These are phyloP conservation scores for Borealophlyctis nickersoniae DNA, from an alignment of 192 early-diverging fungal genomes.

Conservation along the genomic window DNA sequence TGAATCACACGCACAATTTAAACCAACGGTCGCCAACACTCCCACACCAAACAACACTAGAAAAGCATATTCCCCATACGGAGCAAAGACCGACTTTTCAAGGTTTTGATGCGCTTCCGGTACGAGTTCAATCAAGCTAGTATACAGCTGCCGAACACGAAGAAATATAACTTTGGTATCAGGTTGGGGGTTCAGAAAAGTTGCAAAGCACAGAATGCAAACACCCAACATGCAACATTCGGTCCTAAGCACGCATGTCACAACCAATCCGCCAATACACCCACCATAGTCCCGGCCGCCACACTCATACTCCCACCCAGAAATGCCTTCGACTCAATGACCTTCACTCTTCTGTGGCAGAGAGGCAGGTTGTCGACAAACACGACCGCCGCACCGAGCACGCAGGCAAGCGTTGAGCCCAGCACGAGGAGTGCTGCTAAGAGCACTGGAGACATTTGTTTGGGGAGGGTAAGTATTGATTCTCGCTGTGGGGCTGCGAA, in stretches of 20 bases:
- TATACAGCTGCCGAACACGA: too few species aligned
- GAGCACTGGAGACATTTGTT: too few species aligned
- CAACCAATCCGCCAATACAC: too few species aligned
- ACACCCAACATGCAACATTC: too few species aligned
- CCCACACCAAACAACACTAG: constrained; percentile 3
- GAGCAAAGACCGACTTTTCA: too few species aligned
- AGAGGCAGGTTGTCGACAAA: constrained; percentile 5
- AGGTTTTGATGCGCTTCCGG: constrained; percentile 11
- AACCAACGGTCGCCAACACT: background rate
- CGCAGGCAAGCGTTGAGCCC: constrained; percentile 12
- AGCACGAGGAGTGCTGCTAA: constrained; percentile 1
- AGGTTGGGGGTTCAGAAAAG: too few species aligned
- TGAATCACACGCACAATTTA: background rate
- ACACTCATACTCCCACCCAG: constrained; percentile 11
- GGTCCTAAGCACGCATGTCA: too few species aligned
- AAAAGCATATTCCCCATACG: too few species aligned
- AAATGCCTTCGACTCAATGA: constrained; percentile 3
- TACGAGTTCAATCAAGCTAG: constrained; percentile 13
- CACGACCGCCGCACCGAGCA: constrained; percentile 8
- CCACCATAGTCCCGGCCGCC: constrained; percentile 8
- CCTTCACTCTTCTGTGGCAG: background rate
- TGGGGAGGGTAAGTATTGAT: too few species aligned
- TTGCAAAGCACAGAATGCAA: too few species aligned
- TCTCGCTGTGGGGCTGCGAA: too few species aligned
- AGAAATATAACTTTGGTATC: too few species aligned